Percentiles rank a stretch among this genome's conserved stretches.
These are phyloP conservation scores for Mycena latifolia DNA, from an alignment of 768 basidiomycete species.

Conservation along the genomic window DNA sequence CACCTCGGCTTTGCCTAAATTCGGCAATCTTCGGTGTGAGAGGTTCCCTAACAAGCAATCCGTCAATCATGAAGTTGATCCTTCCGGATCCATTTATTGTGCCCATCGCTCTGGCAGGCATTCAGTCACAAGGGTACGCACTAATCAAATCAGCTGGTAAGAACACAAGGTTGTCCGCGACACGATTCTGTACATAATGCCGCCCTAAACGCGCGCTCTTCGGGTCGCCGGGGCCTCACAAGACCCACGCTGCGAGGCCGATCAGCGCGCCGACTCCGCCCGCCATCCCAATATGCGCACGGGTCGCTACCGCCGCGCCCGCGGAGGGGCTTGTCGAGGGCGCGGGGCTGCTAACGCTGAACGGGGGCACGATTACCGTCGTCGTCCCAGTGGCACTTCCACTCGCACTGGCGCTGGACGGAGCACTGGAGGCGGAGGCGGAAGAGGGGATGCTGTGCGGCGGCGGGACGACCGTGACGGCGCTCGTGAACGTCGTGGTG, in stretches of 20 bases:
- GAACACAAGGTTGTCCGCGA: too few species aligned
- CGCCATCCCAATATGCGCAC: not conserved
- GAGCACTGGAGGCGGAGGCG: not conserved
- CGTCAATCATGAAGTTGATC: too few species aligned
- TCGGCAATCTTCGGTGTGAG: too few species aligned
- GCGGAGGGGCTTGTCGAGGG: slow-evolving; percentile 3
- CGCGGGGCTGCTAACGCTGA: not conserved
- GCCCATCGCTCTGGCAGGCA: too few species aligned
- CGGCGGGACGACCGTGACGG: not conserved
- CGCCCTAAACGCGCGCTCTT: too few species aligned
- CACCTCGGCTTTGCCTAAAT: too few species aligned
- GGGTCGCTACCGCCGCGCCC: not conserved
- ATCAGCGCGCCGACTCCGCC: not conserved
- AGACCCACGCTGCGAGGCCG: not conserved
- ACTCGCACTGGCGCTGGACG: not conserved
- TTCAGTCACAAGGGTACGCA: too few species aligned
- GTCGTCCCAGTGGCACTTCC: not conserved
- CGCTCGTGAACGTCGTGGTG: not conserved
- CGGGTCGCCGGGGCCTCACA: slow-evolving; percentile 5
- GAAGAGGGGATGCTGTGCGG: not conserved
- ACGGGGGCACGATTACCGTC: not conserved
- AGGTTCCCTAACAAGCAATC: too few species aligned
- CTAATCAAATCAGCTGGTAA: too few species aligned
- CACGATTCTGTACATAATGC: too few species aligned
- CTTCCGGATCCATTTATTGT: too few species aligned